Conservation (phyloP, 1,139 yeast species). For the Candida dubliniensis region DNA sequence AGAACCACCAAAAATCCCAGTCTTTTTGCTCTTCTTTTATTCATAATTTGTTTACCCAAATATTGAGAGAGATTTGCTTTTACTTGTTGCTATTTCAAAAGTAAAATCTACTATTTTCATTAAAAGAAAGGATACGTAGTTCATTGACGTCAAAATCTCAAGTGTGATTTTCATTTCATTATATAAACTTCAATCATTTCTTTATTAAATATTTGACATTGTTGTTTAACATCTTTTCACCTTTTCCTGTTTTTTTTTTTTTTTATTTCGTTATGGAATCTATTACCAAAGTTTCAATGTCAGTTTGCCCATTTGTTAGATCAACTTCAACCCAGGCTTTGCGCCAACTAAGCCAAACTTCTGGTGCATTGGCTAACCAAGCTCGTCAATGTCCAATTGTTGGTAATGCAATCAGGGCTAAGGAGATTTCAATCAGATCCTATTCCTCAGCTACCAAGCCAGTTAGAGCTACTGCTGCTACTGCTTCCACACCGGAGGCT, state of each 20-base stretch:
- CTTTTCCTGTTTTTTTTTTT: neutral
- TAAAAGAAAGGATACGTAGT: no score
- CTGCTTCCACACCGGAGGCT: slow-evolving; percentile 20
- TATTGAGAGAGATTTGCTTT: neutral
- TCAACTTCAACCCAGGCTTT: slow-evolving; percentile 63
- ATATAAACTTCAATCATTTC: neutral
- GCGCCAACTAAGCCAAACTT: slow-evolving; percentile 46
- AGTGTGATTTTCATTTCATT: no score
- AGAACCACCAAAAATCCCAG: neutral
- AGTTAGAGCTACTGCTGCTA: slow-evolving; percentile 48
- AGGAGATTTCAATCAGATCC: slow-evolving; percentile 32
- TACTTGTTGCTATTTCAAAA: no score
- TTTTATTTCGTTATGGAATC: slow-evolving; percentile 59
- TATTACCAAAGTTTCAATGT: slow-evolving; percentile 72
- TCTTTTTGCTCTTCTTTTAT: neutral
- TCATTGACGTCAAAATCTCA: neutral
- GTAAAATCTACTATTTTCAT: no score
- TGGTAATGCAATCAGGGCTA: slow-evolving; percentile 65
- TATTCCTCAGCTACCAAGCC: slow-evolving; percentile 62
- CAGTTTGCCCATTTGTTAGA: slow-evolving; percentile 83
- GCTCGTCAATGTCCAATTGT: slow-evolving; percentile 86
- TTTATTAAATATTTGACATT: neutral
- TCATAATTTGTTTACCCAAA: neutral
- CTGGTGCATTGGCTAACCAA: slow-evolving; percentile 53
- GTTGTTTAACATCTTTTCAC: neutral